Percentiles rank a stretch among this genome's conserved stretches.
Conservation (phyloP, 176 grass and related monocot genomes). For the sorghum (Sorghum bicolor) region Sorghum_bicolor_NCBIv3 NC_012873.2:61122501-61123000, state of each 20-base stretch:
- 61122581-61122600: conserved; percentile 85
- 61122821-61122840: conserved; percentile 47
- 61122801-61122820: conserved; percentile 37
- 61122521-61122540: neutral
- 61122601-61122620: conserved; percentile 80
- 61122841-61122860: conserved; percentile 34
- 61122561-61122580: conserved; percentile 55
- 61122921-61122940: neutral
- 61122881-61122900: conserved; percentile 36
- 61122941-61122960: neutral
- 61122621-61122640: conserved; percentile 91
- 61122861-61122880: conserved; percentile 27
- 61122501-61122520: neutral
- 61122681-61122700: conserved; percentile 92
- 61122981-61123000: conserved; percentile 25
- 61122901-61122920: conserved; percentile 63
- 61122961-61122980: neutral
- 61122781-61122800: conserved; percentile 1
- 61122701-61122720: conserved; percentile 96
- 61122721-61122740: conserved; percentile 29
- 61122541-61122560: neutral
- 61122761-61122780: conserved; percentile 11
- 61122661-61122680: conserved; percentile 42
- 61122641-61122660: conserved; percentile 69
- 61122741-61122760: neutral